Percentiles rank a stretch among this genome's conserved stretches.
Conservation (phyloP, 495 filamentous ascomycete species). For the Chaetomium tenue region DNA sequence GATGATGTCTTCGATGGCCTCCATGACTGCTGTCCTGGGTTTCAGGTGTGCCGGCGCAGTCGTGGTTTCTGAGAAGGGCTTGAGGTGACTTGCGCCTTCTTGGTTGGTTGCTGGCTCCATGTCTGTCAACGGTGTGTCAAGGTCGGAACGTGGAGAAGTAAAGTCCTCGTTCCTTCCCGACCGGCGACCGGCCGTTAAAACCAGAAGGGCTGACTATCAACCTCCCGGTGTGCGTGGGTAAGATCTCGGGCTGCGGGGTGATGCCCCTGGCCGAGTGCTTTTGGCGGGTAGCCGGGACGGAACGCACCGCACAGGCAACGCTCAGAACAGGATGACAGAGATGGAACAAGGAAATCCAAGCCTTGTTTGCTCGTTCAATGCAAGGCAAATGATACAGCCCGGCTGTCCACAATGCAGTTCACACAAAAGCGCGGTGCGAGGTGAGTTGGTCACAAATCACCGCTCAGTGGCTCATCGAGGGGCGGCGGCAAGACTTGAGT, state of each 20-base stretch:
- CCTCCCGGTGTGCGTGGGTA: not conserved
- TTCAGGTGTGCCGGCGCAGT: slow-evolving; percentile 21
- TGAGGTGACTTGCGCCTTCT: slow-evolving; percentile 8
- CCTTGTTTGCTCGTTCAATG: slow-evolving; percentile 3
- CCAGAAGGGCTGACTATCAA: not conserved
- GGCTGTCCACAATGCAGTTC: not conserved
- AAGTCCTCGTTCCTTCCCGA: not conserved
- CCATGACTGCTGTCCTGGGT: slow-evolving; percentile 51
- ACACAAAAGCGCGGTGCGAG: slow-evolving; percentile 1
- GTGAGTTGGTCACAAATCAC: slow-evolving; percentile 6
- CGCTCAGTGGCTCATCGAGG: slow-evolving; percentile 11
- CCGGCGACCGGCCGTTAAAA: not conserved
- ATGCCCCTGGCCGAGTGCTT: not conserved
- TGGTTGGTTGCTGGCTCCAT: slow-evolving; percentile 20
- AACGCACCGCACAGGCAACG: not conserved
- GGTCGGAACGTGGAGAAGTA: slow-evolving; percentile 7
- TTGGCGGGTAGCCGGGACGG: not conserved
- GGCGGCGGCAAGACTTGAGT: not conserved
- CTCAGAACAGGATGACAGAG: not conserved
- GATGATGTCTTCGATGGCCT: slow-evolving; percentile 74
- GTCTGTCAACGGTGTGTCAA: slow-evolving; percentile 14
- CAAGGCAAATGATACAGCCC: not conserved
- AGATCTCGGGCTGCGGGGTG: not conserved
- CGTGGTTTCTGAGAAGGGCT: slow-evolving; percentile 20
- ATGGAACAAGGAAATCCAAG: not conserved